Evolutionary conservation across 208 protist species (phyloP).

Genomic region (Crithidia expoeki): DNA sequence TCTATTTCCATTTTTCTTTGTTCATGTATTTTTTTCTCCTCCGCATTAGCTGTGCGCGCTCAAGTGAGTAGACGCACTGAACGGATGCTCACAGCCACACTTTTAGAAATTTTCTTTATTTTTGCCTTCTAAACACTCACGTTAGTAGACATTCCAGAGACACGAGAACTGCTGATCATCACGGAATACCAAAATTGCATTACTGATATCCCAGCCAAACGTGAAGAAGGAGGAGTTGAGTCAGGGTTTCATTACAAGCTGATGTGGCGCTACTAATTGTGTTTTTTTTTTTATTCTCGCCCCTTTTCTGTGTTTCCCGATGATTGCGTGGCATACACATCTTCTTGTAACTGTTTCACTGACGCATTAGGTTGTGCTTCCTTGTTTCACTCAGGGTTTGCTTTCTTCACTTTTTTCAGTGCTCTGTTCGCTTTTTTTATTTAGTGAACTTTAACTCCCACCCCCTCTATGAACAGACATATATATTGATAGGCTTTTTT

Average conservation of each 20-base stretch:
- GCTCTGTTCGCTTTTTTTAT: background rate
- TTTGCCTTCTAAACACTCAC: background rate
- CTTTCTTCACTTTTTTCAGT: conserved; percentile 2
- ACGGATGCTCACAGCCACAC: background rate
- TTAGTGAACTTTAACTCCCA: background rate
- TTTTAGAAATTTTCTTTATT: background rate
- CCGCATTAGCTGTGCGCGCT: background rate
- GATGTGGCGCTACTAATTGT: too few relatives aligned
- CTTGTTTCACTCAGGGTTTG: background rate
- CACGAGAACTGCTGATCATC: too few relatives aligned
- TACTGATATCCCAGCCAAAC: too few relatives aligned
- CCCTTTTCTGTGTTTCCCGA: conserved; percentile 3
- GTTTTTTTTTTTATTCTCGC: background rate
- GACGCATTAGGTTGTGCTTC: background rate
- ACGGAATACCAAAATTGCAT: too few relatives aligned
- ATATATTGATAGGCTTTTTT: background rate
- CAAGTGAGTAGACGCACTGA: background rate
- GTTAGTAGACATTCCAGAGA: too few relatives aligned
- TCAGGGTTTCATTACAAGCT: too few relatives aligned
- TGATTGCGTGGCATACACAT: too few relatives aligned
- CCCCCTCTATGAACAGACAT: background rate
- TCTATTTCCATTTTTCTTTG: conserved; percentile 1
- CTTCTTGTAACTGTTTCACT: background rate
- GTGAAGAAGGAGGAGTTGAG: too few relatives aligned
- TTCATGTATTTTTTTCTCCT: background rate